A percentile compares a stretch with the other conserved stretches of the same genome.
These are phyloP conservation scores for Tetratostichococcus sp. DNA, from an alignment of 139 green algal species.

Conservation along the genomic window DNA sequence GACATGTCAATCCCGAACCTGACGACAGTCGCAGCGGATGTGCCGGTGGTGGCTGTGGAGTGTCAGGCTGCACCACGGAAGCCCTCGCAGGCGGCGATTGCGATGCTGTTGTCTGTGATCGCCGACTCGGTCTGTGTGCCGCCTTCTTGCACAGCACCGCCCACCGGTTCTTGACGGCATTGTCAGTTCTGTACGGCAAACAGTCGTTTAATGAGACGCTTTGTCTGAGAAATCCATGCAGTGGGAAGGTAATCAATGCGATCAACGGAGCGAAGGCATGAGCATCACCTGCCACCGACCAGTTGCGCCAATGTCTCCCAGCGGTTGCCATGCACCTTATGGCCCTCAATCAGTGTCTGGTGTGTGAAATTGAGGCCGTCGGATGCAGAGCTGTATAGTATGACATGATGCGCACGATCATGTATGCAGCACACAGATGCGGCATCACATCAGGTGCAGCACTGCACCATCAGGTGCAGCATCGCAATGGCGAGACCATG, in stretches of 20 bases:
- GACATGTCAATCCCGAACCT: not conserved
- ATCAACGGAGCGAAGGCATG: too few relatives aligned
- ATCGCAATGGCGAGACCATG: too few relatives aligned
- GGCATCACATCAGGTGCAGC: too few relatives aligned
- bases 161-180: slow-evolving; percentile 35
- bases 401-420: too few relatives aligned
- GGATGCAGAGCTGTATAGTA: too few relatives aligned
- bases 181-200: slow-evolving; percentile 20
- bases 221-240: too few relatives aligned
- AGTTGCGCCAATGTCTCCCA: slow-evolving; percentile 30
- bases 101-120: not conserved
- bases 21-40: not conserved
- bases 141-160: slow-evolving; percentile 22
- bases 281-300: slow-evolving; percentile 19
- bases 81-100: not conserved
- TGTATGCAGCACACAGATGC: too few relatives aligned
- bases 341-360: slow-evolving; percentile 8
- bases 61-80: not conserved
- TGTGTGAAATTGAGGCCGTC: too few relatives aligned
- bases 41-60: not conserved
- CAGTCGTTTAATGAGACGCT: not conserved
- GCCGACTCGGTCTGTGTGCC: not conserved
- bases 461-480: too few relatives aligned
- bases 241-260: too few relatives aligned
- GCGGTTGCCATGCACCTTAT: slow-evolving; percentile 21